Conservation (phyloP, 2,329 filamentous ascomycete genomes). For the Neoscytalidium dimidiatum region DNA sequence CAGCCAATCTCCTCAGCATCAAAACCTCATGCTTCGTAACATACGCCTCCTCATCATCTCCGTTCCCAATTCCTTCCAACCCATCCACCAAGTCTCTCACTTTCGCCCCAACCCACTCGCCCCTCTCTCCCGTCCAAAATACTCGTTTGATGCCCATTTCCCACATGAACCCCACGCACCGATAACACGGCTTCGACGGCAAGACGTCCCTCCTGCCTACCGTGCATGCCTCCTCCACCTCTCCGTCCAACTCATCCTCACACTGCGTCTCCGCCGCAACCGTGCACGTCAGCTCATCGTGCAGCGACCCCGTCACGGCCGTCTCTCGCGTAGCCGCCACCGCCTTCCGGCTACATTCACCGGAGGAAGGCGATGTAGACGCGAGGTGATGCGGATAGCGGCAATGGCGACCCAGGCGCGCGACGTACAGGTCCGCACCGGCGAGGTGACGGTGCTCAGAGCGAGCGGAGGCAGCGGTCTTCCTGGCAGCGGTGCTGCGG, state of each 20-base stretch:
- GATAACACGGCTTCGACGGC: constrained; percentile 54
- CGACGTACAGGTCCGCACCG: constrained; percentile 56
- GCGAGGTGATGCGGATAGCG: neutral
- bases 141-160: constrained; percentile 55
- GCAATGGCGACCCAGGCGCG: constrained; percentile 38
- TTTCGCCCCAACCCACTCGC: constrained; percentile 54
- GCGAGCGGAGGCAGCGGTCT: constrained; percentile 10
- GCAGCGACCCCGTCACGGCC: constrained; percentile 37
- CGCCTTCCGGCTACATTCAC: neutral
- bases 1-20: constrained; percentile 45
- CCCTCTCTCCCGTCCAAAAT: constrained; percentile 54
- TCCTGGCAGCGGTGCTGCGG: neutral
- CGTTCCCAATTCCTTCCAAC: constrained; percentile 34
- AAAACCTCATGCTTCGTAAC: constrained; percentile 57
- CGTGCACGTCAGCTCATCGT: constrained; percentile 48
- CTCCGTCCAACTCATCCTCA: neutral
- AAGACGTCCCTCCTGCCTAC: constrained; percentile 29
- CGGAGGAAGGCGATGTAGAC: neutral
- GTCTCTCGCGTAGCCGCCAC: neutral
- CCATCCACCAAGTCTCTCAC: constrained; percentile 52
- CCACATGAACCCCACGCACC: constrained; percentile 55
- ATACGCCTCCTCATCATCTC: constrained; percentile 39
- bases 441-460: constrained; percentile 45
- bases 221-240: too few species aligned
- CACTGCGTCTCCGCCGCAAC: too few species aligned